These are phyloP conservation scores for Trametes gibbosa DNA, from an alignment of 768 basidiomycete genomes.

Conservation along the genomic window DNA sequence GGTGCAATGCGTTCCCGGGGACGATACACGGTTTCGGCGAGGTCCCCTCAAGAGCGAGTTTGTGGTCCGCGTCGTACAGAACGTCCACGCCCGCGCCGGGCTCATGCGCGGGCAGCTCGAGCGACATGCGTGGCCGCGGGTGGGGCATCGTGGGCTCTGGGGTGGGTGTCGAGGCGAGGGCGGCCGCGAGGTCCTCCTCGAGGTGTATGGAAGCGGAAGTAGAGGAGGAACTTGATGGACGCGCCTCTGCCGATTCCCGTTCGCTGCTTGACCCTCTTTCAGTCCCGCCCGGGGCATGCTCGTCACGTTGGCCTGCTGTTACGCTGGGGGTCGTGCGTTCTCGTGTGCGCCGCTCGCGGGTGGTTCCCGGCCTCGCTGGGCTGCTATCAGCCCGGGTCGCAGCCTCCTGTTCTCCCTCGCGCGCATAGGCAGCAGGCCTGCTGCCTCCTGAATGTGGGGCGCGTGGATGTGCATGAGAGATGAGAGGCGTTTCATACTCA, in stretches of 20 bases:
- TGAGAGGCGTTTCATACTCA: not conserved
- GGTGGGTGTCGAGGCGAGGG: constrained; percentile 5
- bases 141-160: constrained; percentile 2
- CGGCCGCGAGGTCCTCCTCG: constrained; percentile 13
- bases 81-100: constrained; percentile 11
- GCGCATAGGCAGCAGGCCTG: constrained; percentile 4
- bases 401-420: constrained; percentile 4
- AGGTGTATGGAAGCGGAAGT: constrained; percentile 8
- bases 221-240: constrained; percentile 1
- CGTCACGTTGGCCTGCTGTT: not conserved
- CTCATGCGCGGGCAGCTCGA: constrained; percentile 15
- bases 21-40: constrained; percentile 32
- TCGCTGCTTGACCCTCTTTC: constrained; percentile 2
- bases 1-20: constrained; percentile 34
- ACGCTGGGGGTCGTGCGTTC: not conserved
- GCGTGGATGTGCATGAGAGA: not conserved
- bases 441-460: constrained; percentile 4
- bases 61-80: constrained; percentile 22
- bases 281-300: not conserved
- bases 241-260: constrained; percentile 1
- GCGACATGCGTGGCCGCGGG: constrained; percentile 14
- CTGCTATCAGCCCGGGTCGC: not conserved
- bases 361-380: not conserved
- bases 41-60: constrained; percentile 25
- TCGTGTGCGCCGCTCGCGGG: not conserved